A percentile compares a stretch with the other conserved stretches of the same genome.
phyloP scores from a whole-genome alignment of 2,329 filamentous ascomycete species.

The Penicillium hesseltinei region DNA sequence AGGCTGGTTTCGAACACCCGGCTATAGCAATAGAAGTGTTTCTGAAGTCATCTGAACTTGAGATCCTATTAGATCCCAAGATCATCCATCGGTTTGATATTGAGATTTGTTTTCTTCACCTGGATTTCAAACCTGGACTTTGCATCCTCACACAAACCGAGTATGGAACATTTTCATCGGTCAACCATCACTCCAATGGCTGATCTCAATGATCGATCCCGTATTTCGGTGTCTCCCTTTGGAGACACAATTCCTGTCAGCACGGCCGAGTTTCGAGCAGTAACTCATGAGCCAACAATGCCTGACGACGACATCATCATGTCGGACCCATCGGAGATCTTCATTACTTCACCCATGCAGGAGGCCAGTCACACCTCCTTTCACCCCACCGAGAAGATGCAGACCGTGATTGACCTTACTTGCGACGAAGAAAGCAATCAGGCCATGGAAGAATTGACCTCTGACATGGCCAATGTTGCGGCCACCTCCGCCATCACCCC shows the following conservation, averaged over 20 bases:
- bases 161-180: neutral
- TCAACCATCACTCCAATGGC: neutral
- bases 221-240: conserved; percentile 3
- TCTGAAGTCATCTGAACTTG: neutral
- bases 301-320: neutral
- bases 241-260: neutral
- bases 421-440: neutral
- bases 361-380: neutral
- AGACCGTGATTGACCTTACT: neutral
- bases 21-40: neutral
- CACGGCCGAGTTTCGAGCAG: neutral
- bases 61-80: neutral
- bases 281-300: neutral
- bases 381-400: neutral
- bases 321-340: neutral
- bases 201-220: neutral
- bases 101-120: neutral
- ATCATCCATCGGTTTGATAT: neutral
- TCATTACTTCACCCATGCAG: neutral
- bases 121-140: neutral
- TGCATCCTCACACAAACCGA: neutral
- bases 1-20: neutral
- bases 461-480: neutral
- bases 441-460: neutral
- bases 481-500: neutral